Conservation (phyloP, 2,329 filamentous ascomycete species). For the Paraphaeosphaeria minitans region DNA sequence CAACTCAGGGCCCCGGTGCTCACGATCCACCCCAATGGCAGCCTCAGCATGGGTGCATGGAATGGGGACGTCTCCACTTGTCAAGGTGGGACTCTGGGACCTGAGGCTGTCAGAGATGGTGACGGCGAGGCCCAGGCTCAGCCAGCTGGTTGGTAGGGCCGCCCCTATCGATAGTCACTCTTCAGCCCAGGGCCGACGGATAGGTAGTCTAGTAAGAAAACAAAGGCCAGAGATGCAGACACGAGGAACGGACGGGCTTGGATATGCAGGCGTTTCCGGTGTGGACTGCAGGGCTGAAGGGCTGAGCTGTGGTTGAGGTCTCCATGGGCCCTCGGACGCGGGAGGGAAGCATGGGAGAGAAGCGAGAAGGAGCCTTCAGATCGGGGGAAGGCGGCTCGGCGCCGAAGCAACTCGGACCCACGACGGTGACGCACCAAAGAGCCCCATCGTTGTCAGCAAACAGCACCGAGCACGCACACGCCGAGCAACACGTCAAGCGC, state of each 20-base stretch:
- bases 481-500: not conserved
- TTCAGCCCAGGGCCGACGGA: not conserved
- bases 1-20: not conserved
- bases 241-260: not conserved
- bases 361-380: not conserved
- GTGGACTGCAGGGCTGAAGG: not conserved
- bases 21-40: not conserved
- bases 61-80: not conserved
- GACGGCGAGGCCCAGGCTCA: not conserved
- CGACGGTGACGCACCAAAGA: conserved; percentile 5
- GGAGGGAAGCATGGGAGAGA: not conserved
- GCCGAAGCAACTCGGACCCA: conserved; percentile 3
- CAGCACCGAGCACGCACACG: not conserved
- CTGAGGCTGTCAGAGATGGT: not conserved
- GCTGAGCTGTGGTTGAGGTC: not conserved
- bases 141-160: not conserved
- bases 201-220: not conserved
- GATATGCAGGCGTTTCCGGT: not conserved
- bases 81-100: not conserved
- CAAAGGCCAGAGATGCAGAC: not conserved
- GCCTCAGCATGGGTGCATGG: not conserved
- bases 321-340: not conserved
- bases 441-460: not conserved
- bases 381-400: not conserved
- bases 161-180: not conserved